These are phyloP conservation scores for Ceratobasidium sp. DNA, from an alignment of 1,284 basidiomycete species.

Conservation along the genomic window DNA sequence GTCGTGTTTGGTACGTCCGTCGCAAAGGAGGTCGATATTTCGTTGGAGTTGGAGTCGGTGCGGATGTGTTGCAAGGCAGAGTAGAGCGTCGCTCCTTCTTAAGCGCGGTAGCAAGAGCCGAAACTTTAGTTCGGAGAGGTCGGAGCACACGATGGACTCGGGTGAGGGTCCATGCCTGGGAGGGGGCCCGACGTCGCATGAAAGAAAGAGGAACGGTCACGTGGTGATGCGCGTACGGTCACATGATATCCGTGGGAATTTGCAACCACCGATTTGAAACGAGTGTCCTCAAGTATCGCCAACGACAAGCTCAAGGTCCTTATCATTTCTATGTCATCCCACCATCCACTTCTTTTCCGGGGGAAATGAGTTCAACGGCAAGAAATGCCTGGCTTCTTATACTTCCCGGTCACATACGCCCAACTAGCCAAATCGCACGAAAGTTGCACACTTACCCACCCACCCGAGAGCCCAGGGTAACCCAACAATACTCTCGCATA, in stretches of 20 bases:
- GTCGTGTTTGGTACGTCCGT: slow-evolving; percentile 20
- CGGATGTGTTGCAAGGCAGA: neutral
- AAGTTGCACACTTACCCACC: no score
- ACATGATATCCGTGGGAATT: neutral
- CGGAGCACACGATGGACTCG: slow-evolving; percentile 21
- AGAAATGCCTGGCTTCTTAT: no score
- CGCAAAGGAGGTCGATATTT: slow-evolving; percentile 12
- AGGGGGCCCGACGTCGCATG: slow-evolving; percentile 23
- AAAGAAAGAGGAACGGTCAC: neutral
- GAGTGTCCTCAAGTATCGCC: no score
- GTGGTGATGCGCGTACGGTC: neutral
- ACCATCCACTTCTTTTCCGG: no score
- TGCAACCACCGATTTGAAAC: neutral
- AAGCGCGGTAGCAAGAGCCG: slow-evolving; percentile 18
- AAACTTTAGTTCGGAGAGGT: slow-evolving; percentile 20
- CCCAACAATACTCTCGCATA: no score
- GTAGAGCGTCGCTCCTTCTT: slow-evolving; percentile 3
- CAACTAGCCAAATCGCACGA: no score
- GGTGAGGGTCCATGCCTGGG: slow-evolving; percentile 21
- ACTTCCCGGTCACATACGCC: no score
- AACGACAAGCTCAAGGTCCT: no score
- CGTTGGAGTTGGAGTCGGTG: slow-evolving; percentile 27
- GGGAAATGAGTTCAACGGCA: no score
- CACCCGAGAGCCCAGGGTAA: no score
- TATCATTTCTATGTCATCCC: no score